Evolutionary conservation across 2,329 filamentous ascomycete species (phyloP), one percentile per base, ranked within the genome.

Genomic region (Penicillium sp.): DNA sequence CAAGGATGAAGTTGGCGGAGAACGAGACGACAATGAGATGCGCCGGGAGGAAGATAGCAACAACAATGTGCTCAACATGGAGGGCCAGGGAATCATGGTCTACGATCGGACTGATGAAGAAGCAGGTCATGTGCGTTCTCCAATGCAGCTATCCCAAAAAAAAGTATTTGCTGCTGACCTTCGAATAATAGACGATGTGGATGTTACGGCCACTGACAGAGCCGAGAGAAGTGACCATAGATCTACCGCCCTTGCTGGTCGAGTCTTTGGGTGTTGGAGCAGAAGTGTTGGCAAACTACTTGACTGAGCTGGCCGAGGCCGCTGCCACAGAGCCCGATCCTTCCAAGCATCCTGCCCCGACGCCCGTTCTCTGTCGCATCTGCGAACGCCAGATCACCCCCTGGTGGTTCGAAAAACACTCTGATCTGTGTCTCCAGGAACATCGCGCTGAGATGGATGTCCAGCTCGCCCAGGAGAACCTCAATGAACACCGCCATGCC

Each of bases 331-430:
- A 86, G 66, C 86, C 90, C 10, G 73, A 90, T 59, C 86, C 89
- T 18, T 84, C 84, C 47, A 86, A 88, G 66, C 87, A 92, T 70
- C 87, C 91, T 9, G 91, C 91, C 2, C 92, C 93, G 0, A 81
- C 86, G 10, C 91, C 92, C 0, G 89, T 97, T 4, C 83, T 99
- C 14, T 99, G 94, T 73, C 91, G 94, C 49, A 97, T 99, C 52
- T 99, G 94, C 73, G 94, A 99, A 71, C 90, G 94, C 50, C 91
- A 97, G 59, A 97, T 99, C 57, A 91, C 91, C 4, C 92, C 93
- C 0, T 99, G 94, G 94, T 99, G 94, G 95, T 99, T 99, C 65
- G 94, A 99, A 75, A 99, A 97, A 74, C 94, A 99, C 71, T 96
- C 93, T 2, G 95, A 99, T 67, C 79, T 97, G 18, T 99, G 94